Conservation (phyloP, 768 basidiomycete species). For the Podaxis sp. region DNA sequence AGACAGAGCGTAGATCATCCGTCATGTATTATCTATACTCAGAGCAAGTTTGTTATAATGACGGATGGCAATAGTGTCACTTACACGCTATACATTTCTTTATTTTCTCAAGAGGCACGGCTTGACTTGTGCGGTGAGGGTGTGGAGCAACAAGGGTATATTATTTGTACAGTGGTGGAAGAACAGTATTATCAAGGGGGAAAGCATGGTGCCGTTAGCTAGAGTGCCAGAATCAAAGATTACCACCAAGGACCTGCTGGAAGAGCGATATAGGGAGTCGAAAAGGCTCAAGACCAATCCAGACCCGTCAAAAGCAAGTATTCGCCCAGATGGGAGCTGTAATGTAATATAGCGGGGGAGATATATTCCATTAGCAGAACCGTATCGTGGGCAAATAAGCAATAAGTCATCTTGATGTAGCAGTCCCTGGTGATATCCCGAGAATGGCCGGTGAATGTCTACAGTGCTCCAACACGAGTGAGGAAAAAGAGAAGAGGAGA, state of each 20-base stretch:
- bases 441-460: constrained; percentile 2
- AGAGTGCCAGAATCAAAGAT: constrained; percentile 4
- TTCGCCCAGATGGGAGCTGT: constrained; percentile 13
- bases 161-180: constrained; percentile 15
- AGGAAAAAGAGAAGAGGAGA: constrained; percentile 17
- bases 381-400: constrained; percentile 9
- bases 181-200: constrained; percentile 14
- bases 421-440: constrained; percentile 8
- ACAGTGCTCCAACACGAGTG: constrained; percentile 19
- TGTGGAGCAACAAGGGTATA: constrained; percentile 19
- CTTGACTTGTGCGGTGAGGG: background rate
- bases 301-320: background rate
- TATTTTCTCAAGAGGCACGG: background rate
- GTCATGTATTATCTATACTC: background rate
- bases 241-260: constrained; percentile 12
- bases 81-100: background rate
- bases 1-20: constrained; percentile 1
- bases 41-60: background rate
- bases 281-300: background rate
- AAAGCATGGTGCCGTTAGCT: constrained; percentile 12
- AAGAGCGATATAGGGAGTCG: background rate
- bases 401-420: constrained; percentile 4
- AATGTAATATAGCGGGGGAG: constrained; percentile 12
- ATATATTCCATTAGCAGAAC: constrained; percentile 13
- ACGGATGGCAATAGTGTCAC: background rate